Base-by-base conservation (phyloP, 306 rosid genomes). In the Casuarina glauca region DNA sequence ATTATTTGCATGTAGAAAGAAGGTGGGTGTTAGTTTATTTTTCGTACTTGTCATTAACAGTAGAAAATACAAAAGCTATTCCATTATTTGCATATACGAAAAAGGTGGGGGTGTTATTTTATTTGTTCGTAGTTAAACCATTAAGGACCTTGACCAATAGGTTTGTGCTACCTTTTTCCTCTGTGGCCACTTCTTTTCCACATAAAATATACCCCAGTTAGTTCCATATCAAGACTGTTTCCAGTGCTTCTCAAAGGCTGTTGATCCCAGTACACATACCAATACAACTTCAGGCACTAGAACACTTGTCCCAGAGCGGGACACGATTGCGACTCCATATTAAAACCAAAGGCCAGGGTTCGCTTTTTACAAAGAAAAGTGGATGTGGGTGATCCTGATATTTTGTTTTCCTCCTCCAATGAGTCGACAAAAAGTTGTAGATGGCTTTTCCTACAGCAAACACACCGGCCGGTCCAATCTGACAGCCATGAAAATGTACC, bases 341-440 rank as follows among this genome's bases (percentile, higher is more conserved):
- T 26, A n/a, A 66, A 66, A 67, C 48, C 49, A 41, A 66, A 66
- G 70, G 13, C 26, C 49, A 39, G 9, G 70, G 49, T 39, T 66
- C 42, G 35, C 71, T 67, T 67, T 67, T 17, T 43, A 55, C 43
- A 42, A 74, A 57, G 48, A 74, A 19, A 17, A 74, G 50, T 32
- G 66, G 70, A 75, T 62, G 46, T 48, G 17, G 62, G 49, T 7
- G 57, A 75, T 75, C 79, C 72, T 62, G 35, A 35, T 38, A 63
- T 61, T 75, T 75, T 75, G 79, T 62, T 75, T 36, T 63, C 38
- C 48, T 61, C 46, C 49, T 61, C 71, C 11, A 67, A 67, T 7
- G 32, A 42, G 71, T 67, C 35, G 20, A 62, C 60, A 61, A 36
- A 61, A 32, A 60, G 41, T 62, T 60, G 32, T 42, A 41, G 36